Percentiles rank a stretch among this genome's conserved stretches.
Evolutionary conservation across 2,329 filamentous ascomycete genomes (phyloP).

Genomic region (Cladosporium sp.): DNA sequence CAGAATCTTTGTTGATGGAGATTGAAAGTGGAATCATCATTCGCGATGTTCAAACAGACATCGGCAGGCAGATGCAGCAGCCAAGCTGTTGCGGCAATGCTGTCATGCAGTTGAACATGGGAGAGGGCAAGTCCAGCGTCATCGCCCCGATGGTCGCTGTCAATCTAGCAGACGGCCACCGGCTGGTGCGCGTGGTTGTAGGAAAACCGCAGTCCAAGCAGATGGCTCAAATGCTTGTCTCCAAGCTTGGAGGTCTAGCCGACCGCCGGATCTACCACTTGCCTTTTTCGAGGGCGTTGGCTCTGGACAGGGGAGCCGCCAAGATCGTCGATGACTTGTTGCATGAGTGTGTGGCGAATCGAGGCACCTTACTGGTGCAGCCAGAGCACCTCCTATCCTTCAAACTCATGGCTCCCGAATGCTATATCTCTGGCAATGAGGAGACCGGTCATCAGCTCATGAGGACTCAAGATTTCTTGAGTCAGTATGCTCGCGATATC

Average conservation of each 20-base stretch:
- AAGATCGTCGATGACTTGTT: constrained; percentile 38
- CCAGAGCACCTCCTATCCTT: constrained; percentile 65
- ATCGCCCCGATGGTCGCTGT: constrained; percentile 63
- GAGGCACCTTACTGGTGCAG: constrained; percentile 55
- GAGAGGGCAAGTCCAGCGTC: constrained; percentile 65
- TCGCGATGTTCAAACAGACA: constrained; percentile 57
- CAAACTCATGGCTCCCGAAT: constrained; percentile 57
- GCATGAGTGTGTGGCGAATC: constrained; percentile 35
- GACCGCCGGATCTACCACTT: constrained; percentile 53
- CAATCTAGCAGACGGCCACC: constrained; percentile 34
- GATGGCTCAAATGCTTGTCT: constrained; percentile 54
- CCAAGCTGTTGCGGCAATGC: constrained; percentile 50
- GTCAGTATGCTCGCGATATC: constrained; percentile 52
- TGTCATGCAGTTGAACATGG: constrained; percentile 68
- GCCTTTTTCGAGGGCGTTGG: constrained; percentile 54
- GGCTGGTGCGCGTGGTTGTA: constrained; percentile 53
- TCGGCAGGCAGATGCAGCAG: constrained; percentile 58
- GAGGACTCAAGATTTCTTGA: constrained; percentile 48
- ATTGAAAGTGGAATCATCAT: constrained; percentile 63
- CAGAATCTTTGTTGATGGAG: constrained; percentile 65
- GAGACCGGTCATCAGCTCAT: constrained; percentile 48
- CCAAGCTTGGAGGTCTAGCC: constrained; percentile 52
- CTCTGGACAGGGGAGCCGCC: constrained; percentile 31
- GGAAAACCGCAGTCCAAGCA: constrained; percentile 55
- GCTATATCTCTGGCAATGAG: constrained; percentile 46